Percentiles rank a stretch among this genome's conserved stretches.
These are phyloP conservation scores for Orbilia brochopaga DNA, from an alignment of 2,329 filamentous ascomycete genomes.

Conservation along the genomic window DNA sequence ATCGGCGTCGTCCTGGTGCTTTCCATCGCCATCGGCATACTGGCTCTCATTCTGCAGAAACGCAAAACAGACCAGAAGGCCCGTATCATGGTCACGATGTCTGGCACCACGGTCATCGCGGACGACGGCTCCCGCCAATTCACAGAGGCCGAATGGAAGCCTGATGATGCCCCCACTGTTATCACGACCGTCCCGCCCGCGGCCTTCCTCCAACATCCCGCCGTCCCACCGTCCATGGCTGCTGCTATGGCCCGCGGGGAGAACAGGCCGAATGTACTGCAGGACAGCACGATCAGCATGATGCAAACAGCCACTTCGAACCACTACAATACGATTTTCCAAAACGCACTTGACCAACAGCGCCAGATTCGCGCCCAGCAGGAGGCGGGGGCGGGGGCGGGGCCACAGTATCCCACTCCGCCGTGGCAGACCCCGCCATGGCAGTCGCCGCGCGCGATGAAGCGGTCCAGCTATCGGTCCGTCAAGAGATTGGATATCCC, in stretches of 20 bases:
- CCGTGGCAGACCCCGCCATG: too few relatives aligned
- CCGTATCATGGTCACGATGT: conserved; percentile 40
- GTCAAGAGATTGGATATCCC: conserved; percentile 40
- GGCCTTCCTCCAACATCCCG: too few relatives aligned
- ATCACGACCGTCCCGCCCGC: too few relatives aligned
- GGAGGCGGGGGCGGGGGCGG: background rate
- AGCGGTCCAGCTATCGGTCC: conserved; percentile 32
- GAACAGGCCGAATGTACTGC: too few relatives aligned
- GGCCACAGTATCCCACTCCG: background rate
- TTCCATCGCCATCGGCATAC: conserved; percentile 13
- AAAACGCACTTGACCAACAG: too few relatives aligned
- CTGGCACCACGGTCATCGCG: conserved; percentile 29
- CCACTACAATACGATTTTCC: too few relatives aligned
- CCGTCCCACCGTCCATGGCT: too few relatives aligned
- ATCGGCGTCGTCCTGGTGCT: conserved; percentile 24
- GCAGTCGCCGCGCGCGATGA: conserved; percentile 9
- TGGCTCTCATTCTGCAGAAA: conserved; percentile 16
- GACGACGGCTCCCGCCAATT: conserved; percentile 15
- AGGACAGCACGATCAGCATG: too few relatives aligned
- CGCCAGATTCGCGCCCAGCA: background rate
- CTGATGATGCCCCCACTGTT: background rate
- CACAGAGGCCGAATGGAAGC: conserved; percentile 23
- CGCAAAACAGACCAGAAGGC: conserved; percentile 10
- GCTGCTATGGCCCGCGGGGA: too few relatives aligned
- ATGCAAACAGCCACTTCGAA: too few relatives aligned